Base-by-base conservation (phyloP, 2,329 filamentous ascomycete genomes). In the Colletotrichum salicis region DNA sequence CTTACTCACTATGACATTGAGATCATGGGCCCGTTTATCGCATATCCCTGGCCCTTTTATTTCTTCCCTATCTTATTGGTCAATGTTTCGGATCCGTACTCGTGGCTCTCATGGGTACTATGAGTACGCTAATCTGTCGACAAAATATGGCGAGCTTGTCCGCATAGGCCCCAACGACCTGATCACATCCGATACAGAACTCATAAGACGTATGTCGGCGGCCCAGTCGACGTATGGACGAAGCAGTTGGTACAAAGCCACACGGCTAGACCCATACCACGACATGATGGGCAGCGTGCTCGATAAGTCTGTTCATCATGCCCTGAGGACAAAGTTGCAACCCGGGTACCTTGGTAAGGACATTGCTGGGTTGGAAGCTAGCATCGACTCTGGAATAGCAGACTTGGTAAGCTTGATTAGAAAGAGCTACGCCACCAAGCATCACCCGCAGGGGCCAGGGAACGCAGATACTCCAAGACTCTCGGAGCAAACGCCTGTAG, bases 251-350 rank as follows among this genome's bases (percentile, higher is more conserved):
- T 89, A 88, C 75, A 79, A 83, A 70, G 84, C 82, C 5, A 81
- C 86, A 58, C 82, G 84, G 12, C 82, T 91, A 71, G 85, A 90
- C 67, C 86, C 87, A 0, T 74, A 74, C 24, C 74, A 75, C 10
- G 74, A 75, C 27, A 74, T 73, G 73, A 75, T 75, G 74, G 74
- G 74, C 19, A 75, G 74, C 55, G 61, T 74, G 19, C 71, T 74
- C 56, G 73, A 75, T 52, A 74, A 74, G 27, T 61, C 67, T 6
- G 56, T 41, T 6, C 74, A 75, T 48, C 72, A 74, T 48, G 27
- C 67, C 19, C 31, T 75, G 8, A 70, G 70, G 33, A 54, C 48
- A n/a, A 75, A 74, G 12, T 7, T 74, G 7, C 63, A 63, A 15
- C 64, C 73, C 11, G 74, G 73, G 2, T 75, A 75, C 35, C n/a